A percentile compares a stretch with the other conserved stretches of the same genome.
phyloP scores from a whole-genome alignment of 805 yeast genomes.

The Metahyphopichia silvanorum region DNA sequence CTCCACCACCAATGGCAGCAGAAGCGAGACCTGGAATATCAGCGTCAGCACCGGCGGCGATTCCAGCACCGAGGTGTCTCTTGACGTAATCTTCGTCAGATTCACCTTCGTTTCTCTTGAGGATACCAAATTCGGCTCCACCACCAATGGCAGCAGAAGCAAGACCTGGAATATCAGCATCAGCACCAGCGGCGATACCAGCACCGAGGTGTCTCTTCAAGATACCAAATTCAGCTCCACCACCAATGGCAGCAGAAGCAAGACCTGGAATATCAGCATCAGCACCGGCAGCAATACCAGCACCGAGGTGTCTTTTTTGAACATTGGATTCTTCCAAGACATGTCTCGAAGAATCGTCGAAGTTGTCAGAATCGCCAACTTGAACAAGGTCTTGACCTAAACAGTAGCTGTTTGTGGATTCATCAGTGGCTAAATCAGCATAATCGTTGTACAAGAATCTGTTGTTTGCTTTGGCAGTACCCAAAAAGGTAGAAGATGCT shows the following conservation, averaged over 20 bases:
- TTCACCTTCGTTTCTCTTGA: slow-evolving; percentile 6
- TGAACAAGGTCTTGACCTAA: slow-evolving; percentile 8
- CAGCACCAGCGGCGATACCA: slow-evolving; percentile 5
- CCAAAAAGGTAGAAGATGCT: slow-evolving; percentile 11
- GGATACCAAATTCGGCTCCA: slow-evolving; percentile 10
- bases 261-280: slow-evolving; percentile 4
- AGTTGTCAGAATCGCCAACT: slow-evolving; percentile 4
- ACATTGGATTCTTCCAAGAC: background rate
- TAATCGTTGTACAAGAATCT: slow-evolving; percentile 8
- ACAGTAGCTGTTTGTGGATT: slow-evolving; percentile 9
- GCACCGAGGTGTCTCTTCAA: slow-evolving; percentile 4
- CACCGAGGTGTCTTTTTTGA: slow-evolving; percentile 1
- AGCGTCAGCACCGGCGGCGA: background rate
- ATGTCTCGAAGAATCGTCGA: background rate
- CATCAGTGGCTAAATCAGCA: slow-evolving; percentile 9
- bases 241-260: slow-evolving; percentile 4
- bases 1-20: background rate
- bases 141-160: slow-evolving; percentile 7
- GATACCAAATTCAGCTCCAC: background rate
- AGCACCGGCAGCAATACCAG: slow-evolving; percentile 3
- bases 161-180: slow-evolving; percentile 7
- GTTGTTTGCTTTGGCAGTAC: slow-evolving; percentile 11
- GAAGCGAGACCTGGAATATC: background rate
- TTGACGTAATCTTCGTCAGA: slow-evolving; percentile 1
- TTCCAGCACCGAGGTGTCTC: slow-evolving; percentile 3